These are phyloP conservation scores for Aquilaria malaccensis DNA, from an alignment of 345 rosid genomes.

Conservation along the genomic window DNA sequence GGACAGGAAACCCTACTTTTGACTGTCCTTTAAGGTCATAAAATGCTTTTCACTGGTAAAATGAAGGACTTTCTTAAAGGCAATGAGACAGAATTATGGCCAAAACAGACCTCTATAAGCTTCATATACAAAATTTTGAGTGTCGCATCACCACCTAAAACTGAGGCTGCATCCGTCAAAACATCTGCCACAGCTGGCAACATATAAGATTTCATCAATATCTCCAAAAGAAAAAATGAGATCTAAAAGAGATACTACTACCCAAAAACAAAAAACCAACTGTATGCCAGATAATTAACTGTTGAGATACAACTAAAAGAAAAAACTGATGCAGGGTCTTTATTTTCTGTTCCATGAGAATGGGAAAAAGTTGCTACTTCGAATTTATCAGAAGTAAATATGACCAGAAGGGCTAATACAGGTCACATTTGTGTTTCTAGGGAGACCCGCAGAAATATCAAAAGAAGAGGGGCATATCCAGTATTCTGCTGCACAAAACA, in stretches of 20 bases:
- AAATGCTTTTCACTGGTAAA: no score
- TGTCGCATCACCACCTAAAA: slow-evolving; percentile 84
- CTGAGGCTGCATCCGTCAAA: slow-evolving; percentile 82
- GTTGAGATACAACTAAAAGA: slow-evolving; percentile 8
- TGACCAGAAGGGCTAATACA: no score
- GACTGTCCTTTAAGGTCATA: no score
- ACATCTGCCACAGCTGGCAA: slow-evolving; percentile 95
- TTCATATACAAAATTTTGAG: slow-evolving; percentile 78
- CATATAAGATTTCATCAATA: slow-evolving; percentile 36
- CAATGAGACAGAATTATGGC: neutral
- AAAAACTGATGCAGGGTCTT: neutral
- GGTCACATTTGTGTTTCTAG: no score
- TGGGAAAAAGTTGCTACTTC: no score
- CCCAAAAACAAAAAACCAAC: neutral
- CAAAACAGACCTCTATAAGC: slow-evolving; percentile 71
- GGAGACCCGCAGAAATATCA: no score
- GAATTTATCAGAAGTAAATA: no score
- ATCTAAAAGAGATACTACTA: slow-evolving; percentile 6
- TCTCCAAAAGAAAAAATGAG: slow-evolving; percentile 10
- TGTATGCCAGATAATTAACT: slow-evolving; percentile 13
- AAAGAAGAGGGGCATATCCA: no score
- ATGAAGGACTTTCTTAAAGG: neutral
- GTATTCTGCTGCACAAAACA: no score
- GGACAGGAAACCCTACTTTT: no score
- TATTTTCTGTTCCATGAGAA: no score